Conservation (phyloP, 2,329 filamentous ascomycete genomes). For the Beauveria asiatica region DNA sequence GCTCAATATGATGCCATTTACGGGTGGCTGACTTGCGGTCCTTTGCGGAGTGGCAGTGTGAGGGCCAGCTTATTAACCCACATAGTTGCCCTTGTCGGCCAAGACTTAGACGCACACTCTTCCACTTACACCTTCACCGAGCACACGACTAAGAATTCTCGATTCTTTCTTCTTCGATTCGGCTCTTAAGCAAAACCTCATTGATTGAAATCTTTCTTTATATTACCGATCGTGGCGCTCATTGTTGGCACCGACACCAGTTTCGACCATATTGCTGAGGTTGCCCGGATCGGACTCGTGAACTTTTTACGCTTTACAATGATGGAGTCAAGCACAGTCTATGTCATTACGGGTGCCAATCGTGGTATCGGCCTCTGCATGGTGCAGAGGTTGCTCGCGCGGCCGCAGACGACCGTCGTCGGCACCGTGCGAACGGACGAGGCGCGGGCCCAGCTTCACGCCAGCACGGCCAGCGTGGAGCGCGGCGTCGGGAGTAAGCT, state of each 20-base stretch:
- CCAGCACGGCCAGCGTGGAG: slow-evolving; percentile 17
- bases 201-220: too few relatives aligned
- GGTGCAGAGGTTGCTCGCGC: slow-evolving; percentile 30
- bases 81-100: not conserved
- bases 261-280: too few relatives aligned
- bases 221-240: too few relatives aligned
- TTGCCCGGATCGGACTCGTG: not conserved
- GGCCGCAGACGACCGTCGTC: slow-evolving; percentile 43
- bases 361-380: slow-evolving; percentile 32
- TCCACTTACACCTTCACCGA: slow-evolving; percentile 6
- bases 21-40: not conserved
- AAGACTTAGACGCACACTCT: slow-evolving; percentile 5
- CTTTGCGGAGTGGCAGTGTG: not conserved
- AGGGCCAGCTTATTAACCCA: not conserved
- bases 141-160: not conserved
- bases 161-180: not conserved
- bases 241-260: too few relatives aligned
- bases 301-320: not conserved
- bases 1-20: not conserved
- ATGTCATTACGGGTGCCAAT: slow-evolving; percentile 32
- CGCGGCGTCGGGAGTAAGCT: slow-evolving; percentile 23
- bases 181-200: too few relatives aligned
- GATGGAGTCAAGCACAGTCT: slow-evolving; percentile 20
- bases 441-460: slow-evolving; percentile 13
- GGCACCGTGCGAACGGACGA: slow-evolving; percentile 27